Conservation (phyloP, 2,329 filamentous ascomycete genomes). For the Botrytis galanthina region DNA sequence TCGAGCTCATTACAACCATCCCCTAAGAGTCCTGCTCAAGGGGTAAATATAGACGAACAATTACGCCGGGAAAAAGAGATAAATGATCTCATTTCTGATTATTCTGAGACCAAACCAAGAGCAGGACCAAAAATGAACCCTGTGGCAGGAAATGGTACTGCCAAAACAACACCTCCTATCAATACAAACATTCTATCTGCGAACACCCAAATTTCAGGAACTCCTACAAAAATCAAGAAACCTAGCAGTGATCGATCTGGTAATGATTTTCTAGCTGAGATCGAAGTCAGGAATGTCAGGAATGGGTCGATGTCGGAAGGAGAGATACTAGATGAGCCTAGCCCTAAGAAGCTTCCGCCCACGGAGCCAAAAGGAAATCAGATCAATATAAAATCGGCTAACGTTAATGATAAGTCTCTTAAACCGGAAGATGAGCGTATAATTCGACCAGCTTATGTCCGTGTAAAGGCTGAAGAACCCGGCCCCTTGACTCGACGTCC, state of each 20-base stretch:
- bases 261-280: slow-evolving; percentile 21
- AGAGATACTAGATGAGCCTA: slow-evolving; percentile 38
- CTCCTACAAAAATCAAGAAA: slow-evolving; percentile 27
- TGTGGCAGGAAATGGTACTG: slow-evolving; percentile 15
- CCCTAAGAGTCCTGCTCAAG: slow-evolving; percentile 23
- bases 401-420: slow-evolving; percentile 26
- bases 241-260: slow-evolving; percentile 22
- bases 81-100: slow-evolving; percentile 35
- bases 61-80: slow-evolving; percentile 30
- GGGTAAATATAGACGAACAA: slow-evolving; percentile 15
- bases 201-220: slow-evolving; percentile 31
- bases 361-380: slow-evolving; percentile 28
- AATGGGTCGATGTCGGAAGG: slow-evolving; percentile 33
- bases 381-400: slow-evolving; percentile 21
- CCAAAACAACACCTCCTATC: background rate
- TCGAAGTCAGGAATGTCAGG: slow-evolving; percentile 25
- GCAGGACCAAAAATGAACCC: slow-evolving; percentile 25
- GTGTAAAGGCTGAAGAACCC: slow-evolving; percentile 23
- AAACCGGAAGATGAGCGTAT: slow-evolving; percentile 24
- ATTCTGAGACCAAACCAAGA: slow-evolving; percentile 28
- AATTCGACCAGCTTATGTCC: slow-evolving; percentile 21
- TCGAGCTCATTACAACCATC: slow-evolving; percentile 28
- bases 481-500: slow-evolving; percentile 23
- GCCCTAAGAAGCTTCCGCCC: slow-evolving; percentile 24
- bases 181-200: slow-evolving; percentile 16